Evolutionary conservation across 2,329 filamentous ascomycete species (phyloP).

Genomic region (Aspergillus calidoustus): DNA sequence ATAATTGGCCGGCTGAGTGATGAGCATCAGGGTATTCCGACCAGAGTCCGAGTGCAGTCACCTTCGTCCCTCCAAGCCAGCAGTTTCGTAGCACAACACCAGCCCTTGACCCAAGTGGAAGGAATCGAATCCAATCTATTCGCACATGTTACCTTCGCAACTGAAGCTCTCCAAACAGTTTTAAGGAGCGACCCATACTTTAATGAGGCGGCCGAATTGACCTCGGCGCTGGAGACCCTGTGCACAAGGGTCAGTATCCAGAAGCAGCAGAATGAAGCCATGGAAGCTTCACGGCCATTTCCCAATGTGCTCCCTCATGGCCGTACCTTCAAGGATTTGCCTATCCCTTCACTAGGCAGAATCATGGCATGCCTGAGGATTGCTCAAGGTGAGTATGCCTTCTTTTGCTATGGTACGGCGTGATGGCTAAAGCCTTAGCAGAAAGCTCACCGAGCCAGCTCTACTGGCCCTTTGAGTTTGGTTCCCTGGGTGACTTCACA

Average conservation of each 20-base stretch:
- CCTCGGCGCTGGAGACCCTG: conserved; percentile 2
- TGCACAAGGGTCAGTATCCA: background rate
- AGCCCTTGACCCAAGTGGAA: background rate
- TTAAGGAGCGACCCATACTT: background rate
- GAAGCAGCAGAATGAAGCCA: conserved; percentile 14
- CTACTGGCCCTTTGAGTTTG: conserved; percentile 23
- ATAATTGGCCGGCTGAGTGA: conserved; percentile 5
- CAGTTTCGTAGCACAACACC: background rate
- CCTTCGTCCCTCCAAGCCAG: background rate
- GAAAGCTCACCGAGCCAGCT: background rate
- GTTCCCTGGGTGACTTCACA: conserved; percentile 18
- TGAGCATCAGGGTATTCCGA: background rate
- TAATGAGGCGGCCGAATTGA: background rate
- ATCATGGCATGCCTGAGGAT: conserved; percentile 16
- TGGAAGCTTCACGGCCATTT: conserved; percentile 9
- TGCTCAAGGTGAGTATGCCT: conserved; percentile 5
- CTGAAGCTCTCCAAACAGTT: background rate
- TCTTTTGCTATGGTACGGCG: background rate
- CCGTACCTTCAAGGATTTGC: background rate
- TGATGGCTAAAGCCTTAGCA: background rate
- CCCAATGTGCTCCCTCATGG: conserved; percentile 6
- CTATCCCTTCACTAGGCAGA: conserved; percentile 13
- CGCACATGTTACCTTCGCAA: conserved; percentile 14
- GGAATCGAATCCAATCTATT: conserved; percentile 16
- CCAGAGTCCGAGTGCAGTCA: background rate